phyloP scores from a whole-genome alignment of 495 filamentous ascomycete species.

The Neurospora sp. region DNA sequence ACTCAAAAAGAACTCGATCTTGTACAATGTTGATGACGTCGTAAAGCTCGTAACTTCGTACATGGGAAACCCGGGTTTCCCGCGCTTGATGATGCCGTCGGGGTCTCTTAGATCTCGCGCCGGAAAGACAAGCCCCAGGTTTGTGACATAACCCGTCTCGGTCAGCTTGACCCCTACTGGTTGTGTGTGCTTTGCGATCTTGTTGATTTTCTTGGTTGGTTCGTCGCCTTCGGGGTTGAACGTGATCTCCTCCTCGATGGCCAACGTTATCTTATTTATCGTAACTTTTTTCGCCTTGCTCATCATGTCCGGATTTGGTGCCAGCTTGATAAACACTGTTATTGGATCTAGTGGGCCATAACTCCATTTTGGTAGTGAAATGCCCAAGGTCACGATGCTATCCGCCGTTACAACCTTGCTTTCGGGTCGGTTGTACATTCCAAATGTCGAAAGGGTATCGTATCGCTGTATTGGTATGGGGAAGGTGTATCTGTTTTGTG shows the following conservation, averaged over 20 bases:
- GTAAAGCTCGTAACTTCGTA: constrained; percentile 86
- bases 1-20: constrained; percentile 92
- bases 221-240: constrained; percentile 99
- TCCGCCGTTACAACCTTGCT: constrained; percentile 75
- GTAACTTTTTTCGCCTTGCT: constrained; percentile 84
- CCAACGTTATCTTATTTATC: constrained; percentile 86
- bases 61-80: constrained; percentile 78
- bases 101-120: constrained; percentile 79
- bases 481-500: constrained; percentile 83
- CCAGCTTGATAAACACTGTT: constrained; percentile 85
- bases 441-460: constrained; percentile 94
- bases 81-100: constrained; percentile 79
- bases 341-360: constrained; percentile 94
- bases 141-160: constrained; percentile 80
- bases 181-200: constrained; percentile 75
- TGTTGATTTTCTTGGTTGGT: constrained; percentile 81
- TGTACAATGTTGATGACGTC: constrained; percentile 88
- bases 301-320: constrained; percentile 86
- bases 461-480: constrained; percentile 87
- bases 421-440: constrained; percentile 98
- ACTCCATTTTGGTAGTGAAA: constrained; percentile 88
- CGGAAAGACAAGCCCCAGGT: constrained; percentile 83
- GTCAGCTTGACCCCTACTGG: constrained; percentile 71
- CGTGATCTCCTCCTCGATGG: constrained; percentile 93
- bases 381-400: constrained; percentile 83